Evolutionary conservation across 176 grass and related monocot species (phyloP), one percentile per base, ranked within the genome.

Genomic region (Aegilops bicornis): DNA sequence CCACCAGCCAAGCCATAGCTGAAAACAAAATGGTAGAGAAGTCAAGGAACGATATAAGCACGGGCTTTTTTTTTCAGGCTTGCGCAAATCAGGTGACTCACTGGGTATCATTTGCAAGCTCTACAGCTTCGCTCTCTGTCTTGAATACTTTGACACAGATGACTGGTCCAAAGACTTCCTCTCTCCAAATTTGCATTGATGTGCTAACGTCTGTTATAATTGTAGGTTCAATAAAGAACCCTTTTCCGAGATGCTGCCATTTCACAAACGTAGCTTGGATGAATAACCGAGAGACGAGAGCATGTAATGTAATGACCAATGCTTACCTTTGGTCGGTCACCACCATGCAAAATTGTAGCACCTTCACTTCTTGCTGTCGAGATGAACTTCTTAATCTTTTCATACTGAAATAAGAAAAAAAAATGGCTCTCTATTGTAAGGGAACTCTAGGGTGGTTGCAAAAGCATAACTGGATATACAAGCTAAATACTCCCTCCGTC

Each of bases 161-260:
- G 84, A 98, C 96, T 68, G 93, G 96, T 71, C 96, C 96, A 86
- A 96, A 98, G 56, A 92, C 82, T 92, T 98, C 96, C 87, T 94
- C 93, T 89, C 88, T 93, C 96, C 96, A 98, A 86, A 98, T 96
- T 98, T 96, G 93, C 92, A 92, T 98, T 11, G 93, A 96, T 3
- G 90, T 92, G 60, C 88, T 93, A 64, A 96, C 79, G 79, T 94
- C 78, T 80, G 92, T 91, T 94, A 98, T 92, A 83, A 98, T 96
- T 54, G 90, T 88, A 37, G 96, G 96, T 84, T 98, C 96, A 45
- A 98, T 82, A 79, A 94, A 96, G 82, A 91, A 98, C 59, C 96
- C 96, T 87, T 86, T 98, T 60, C 74, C 84, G 67, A 98, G 82
- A 89, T 98, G 90, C 96, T 98, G 93, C 59, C 75, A 88, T 45